These are phyloP conservation scores for Candida sphagnicola DNA, from an alignment of 805 yeast species.

Conservation along the genomic window DNA sequence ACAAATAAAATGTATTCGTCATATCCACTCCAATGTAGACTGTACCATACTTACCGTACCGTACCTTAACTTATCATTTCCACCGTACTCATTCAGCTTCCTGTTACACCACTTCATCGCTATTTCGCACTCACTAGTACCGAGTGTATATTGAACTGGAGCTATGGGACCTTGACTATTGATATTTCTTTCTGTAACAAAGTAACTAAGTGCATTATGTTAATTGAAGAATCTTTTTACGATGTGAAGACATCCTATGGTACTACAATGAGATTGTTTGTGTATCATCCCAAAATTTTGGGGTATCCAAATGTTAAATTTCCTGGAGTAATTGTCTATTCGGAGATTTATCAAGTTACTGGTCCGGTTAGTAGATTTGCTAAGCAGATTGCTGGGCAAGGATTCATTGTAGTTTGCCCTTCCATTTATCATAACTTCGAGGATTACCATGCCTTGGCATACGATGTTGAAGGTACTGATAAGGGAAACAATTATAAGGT, in stretches of 20 bases:
- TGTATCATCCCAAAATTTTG: slow-evolving; percentile 63
- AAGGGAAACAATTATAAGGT: slow-evolving; percentile 65
- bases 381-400: slow-evolving; percentile 73
- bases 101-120: too few relatives aligned
- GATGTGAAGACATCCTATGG: slow-evolving; percentile 66
- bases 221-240: slow-evolving; percentile 59
- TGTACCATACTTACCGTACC: too few relatives aligned
- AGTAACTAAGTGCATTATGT: slow-evolving; percentile 43
- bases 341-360: slow-evolving; percentile 77
- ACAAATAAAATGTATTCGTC: too few relatives aligned
- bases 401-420: slow-evolving; percentile 76
- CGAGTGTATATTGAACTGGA: too few relatives aligned
- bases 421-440: slow-evolving; percentile 75
- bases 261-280: slow-evolving; percentile 62
- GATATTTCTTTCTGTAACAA: too few relatives aligned
- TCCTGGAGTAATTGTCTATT: slow-evolving; percentile 76
- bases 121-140: too few relatives aligned
- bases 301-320: slow-evolving; percentile 76
- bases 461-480: slow-evolving; percentile 73
- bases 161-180: too few relatives aligned
- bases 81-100: too few relatives aligned
- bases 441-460: slow-evolving; percentile 58
- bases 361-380: slow-evolving; percentile 82
- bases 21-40: too few relatives aligned
- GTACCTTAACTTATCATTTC: too few relatives aligned